Conservation (phyloP, 257 asterid genomes). For the Lavandula angustifolia region DNA sequence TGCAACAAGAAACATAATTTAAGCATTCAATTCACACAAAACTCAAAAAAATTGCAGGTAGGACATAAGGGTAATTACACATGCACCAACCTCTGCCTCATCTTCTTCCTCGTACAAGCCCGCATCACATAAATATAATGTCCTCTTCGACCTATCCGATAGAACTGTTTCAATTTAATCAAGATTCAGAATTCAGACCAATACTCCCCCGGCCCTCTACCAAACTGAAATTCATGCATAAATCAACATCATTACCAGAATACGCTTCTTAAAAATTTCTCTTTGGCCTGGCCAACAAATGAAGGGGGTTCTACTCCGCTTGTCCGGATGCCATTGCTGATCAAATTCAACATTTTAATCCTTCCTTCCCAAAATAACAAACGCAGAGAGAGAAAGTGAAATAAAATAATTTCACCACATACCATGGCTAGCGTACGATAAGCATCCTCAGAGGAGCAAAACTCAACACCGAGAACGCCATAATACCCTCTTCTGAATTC, state of each 20-base stretch:
- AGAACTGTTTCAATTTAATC: constrained; percentile 42
- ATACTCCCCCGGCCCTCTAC: background rate
- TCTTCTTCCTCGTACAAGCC: constrained; percentile 59
- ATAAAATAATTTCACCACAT: background rate
- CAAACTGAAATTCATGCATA: background rate
- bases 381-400: background rate
- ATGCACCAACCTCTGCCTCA: constrained; percentile 46
- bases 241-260: constrained; percentile 47
- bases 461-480: constrained; percentile 52
- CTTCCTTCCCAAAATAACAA: background rate
- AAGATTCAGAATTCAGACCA: background rate
- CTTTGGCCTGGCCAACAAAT: constrained; percentile 50
- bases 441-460: constrained; percentile 55
- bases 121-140: constrained; percentile 57
- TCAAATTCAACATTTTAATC: constrained; percentile 15
- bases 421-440: constrained; percentile 73
- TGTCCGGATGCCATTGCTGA: constrained; percentile 85
- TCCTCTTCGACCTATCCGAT: constrained; percentile 56
- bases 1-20: constrained; percentile 21
- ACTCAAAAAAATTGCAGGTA: background rate
- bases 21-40: background rate
- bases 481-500: constrained; percentile 44
- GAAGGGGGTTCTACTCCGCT: constrained; percentile 55
- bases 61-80: background rate
- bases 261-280: constrained; percentile 68